Evolutionary conservation across 2,329 filamentous ascomycete species (phyloP).

Genomic region (Ceratocystis huliohia): DNA sequence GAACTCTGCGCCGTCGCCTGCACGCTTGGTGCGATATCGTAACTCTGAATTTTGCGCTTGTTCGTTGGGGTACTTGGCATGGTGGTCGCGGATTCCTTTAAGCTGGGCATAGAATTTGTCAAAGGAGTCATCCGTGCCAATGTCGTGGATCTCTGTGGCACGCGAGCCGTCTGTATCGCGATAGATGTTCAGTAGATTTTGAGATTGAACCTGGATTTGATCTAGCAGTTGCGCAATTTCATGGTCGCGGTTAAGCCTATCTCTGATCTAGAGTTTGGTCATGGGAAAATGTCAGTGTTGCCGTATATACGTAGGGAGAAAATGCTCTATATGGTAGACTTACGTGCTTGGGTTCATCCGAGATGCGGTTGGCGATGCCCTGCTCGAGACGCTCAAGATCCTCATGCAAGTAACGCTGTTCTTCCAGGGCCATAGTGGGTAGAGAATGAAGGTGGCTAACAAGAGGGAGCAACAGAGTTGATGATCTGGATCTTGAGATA

Average conservation of each 20-base stretch:
- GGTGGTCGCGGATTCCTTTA: constrained; percentile 69
- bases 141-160: constrained; percentile 67
- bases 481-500: neutral
- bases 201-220: constrained; percentile 77
- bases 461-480: neutral
- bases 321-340: constrained; percentile 27
- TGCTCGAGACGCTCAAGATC: constrained; percentile 93
- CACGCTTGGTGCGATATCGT: constrained; percentile 63
- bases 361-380: constrained; percentile 76
- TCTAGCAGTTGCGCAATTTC: constrained; percentile 76
- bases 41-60: constrained; percentile 89
- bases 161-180: constrained; percentile 60
- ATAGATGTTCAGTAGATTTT: constrained; percentile 70
- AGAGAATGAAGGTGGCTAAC: neutral
- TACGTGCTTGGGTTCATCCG: constrained; percentile 80
- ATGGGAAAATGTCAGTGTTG: constrained; percentile 21
- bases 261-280: constrained; percentile 53
- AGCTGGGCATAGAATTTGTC: constrained; percentile 85
- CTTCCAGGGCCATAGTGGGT: constrained; percentile 64
- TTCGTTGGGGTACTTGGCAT: constrained; percentile 84
- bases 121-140: constrained; percentile 75
- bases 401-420: constrained; percentile 88
- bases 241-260: constrained; percentile 81
- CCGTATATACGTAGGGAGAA: neutral
- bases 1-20: constrained; percentile 43